Evolutionary conservation across 805 yeast genomes (phyloP).

Genomic region (Schizosaccharomyces cryophilus): DNA sequence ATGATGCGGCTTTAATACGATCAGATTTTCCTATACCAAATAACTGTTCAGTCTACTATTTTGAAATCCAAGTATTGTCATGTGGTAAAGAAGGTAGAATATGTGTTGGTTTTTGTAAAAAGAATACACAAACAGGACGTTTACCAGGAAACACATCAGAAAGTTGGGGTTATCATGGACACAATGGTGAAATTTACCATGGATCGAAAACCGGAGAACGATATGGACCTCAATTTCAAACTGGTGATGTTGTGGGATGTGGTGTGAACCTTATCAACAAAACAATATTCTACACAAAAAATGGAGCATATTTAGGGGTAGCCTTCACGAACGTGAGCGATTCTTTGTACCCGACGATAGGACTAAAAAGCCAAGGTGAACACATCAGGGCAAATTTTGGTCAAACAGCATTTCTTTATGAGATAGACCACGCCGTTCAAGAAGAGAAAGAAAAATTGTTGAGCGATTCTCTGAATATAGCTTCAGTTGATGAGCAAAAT

Average conservation of each 20-base stretch:
- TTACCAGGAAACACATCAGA: constrained; percentile 25
- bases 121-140: constrained; percentile 14
- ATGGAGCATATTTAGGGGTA: constrained; percentile 40
- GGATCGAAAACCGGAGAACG: constrained; percentile 19
- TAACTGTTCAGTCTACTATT: constrained; percentile 25
- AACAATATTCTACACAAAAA: constrained; percentile 52
- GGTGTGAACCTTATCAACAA: constrained; percentile 49
- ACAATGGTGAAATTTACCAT: constrained; percentile 22
- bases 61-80: constrained; percentile 21
- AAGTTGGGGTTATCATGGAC: constrained; percentile 31
- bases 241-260: constrained; percentile 52
- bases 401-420: constrained; percentile 27
- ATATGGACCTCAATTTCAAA: constrained; percentile 24
- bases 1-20: constrained; percentile 8
- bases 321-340: constrained; percentile 26
- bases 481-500: not conserved
- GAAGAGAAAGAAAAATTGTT: constrained; percentile 20
- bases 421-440: constrained; percentile 28
- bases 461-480: constrained; percentile 7
- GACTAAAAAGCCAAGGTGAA: constrained; percentile 20
- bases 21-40: constrained; percentile 15
- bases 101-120: constrained; percentile 23
- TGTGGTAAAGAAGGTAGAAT: constrained; percentile 17
- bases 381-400: constrained; percentile 29
- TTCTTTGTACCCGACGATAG: constrained; percentile 25